Conservation (phyloP, 2,329 filamentous ascomycete genomes). For the Alternaria arborescens region DNA sequence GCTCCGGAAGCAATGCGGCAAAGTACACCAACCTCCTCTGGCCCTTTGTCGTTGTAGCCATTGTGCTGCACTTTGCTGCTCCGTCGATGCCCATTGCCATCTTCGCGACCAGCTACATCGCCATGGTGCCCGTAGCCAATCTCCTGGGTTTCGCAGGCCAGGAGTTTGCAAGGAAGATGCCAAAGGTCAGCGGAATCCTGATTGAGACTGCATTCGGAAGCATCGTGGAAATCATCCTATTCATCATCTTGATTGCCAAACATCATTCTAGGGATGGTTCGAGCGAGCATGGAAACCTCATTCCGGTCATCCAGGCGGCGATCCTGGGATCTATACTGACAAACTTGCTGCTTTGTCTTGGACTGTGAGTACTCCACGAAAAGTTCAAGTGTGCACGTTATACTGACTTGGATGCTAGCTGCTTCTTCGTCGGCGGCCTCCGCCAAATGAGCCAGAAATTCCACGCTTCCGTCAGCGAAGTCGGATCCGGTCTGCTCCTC, state of each 20-base stretch:
- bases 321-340: conserved; percentile 85
- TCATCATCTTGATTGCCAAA: conserved; percentile 75
- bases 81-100: conserved; percentile 66
- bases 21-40: conserved; percentile 75
- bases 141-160: conserved; percentile 77
- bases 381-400: no score
- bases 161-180: conserved; percentile 76
- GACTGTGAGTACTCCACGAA: conserved; percentile 52
- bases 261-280: conserved; percentile 52
- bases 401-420: conserved; percentile 50
- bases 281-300: conserved; percentile 46
- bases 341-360: conserved; percentile 81
- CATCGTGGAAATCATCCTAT: conserved; percentile 82
- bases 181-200: conserved; percentile 74
- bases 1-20: conserved; percentile 70
- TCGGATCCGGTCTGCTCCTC: conserved; percentile 77
- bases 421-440: conserved; percentile 81
- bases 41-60: conserved; percentile 76
- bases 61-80: conserved; percentile 66
- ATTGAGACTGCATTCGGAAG: conserved; percentile 70
- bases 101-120: conserved; percentile 75
- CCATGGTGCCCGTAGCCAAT: conserved; percentile 80
- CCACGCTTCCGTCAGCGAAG: conserved; percentile 78
- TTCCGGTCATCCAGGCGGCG: conserved; percentile 79
- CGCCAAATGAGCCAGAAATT: conserved; percentile 74